Conservation (phyloP, 345 rosid genomes). For the Clausena lansium region DNA sequence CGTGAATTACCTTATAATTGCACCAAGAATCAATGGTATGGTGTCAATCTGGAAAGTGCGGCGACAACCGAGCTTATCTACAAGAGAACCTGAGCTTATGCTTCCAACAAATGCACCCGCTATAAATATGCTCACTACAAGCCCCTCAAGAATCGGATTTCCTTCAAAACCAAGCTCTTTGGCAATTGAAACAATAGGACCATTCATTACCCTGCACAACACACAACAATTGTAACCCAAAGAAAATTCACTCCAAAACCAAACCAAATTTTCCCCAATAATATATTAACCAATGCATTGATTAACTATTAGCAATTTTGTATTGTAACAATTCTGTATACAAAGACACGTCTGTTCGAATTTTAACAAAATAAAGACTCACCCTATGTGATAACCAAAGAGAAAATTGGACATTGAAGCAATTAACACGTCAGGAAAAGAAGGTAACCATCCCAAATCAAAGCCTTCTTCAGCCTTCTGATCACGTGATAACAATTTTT, state of each 20-base stretch:
- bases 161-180: slow-evolving; percentile 76
- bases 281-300: not conserved
- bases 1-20: slow-evolving; percentile 48
- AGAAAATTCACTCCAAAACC: not conserved
- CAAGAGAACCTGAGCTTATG: slow-evolving; percentile 52
- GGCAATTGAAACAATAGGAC: slow-evolving; percentile 72
- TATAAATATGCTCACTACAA: slow-evolving; percentile 80
- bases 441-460: slow-evolving; percentile 67
- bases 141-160: slow-evolving; percentile 62
- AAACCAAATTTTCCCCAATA: not conserved
- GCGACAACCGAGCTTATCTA: slow-evolving; percentile 65
- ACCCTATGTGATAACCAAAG: slow-evolving; percentile 88
- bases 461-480: slow-evolving; percentile 16
- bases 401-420: slow-evolving; percentile 83
- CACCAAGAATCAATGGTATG: slow-evolving; percentile 62
- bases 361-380: not conserved
- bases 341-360: no score
- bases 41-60: slow-evolving; percentile 66
- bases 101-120: slow-evolving; percentile 83
- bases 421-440: slow-evolving; percentile 59
- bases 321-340: no score
- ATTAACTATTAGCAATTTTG: no score
- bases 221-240: not conserved
- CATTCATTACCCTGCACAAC: slow-evolving; percentile 72
- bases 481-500: slow-evolving; percentile 17